These are phyloP conservation scores for Ogataea nonfermentans DNA, from an alignment of 805 yeast species.

Conservation along the genomic window DNA sequence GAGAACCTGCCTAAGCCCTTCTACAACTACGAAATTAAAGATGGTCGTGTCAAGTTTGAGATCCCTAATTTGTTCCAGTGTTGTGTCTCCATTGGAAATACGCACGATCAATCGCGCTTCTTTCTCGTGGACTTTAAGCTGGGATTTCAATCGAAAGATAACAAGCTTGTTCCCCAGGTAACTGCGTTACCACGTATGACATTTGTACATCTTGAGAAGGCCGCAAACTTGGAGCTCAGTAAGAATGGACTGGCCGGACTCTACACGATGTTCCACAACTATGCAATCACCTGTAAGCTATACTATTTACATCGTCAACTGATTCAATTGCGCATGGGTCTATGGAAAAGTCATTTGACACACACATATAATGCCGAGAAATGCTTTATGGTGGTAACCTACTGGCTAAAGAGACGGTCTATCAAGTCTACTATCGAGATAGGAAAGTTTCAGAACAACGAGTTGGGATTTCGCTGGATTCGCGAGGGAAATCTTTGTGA, in stretches of 20 bases:
- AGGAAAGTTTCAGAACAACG: constrained; percentile 48
- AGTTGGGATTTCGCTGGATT: constrained; percentile 59
- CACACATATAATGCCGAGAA: constrained; percentile 56
- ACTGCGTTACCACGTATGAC: constrained; percentile 33
- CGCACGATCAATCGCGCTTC: constrained; percentile 56
- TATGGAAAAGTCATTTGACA: constrained; percentile 61
- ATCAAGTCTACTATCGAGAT: constrained; percentile 58
- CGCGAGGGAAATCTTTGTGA: constrained; percentile 44
- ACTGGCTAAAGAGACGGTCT: constrained; percentile 59
- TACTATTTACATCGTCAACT: constrained; percentile 59
- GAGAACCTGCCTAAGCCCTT: constrained; percentile 64
- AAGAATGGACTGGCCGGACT: constrained; percentile 48
- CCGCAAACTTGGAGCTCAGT: constrained; percentile 52
- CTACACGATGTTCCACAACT: constrained; percentile 54
- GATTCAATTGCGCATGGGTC: constrained; percentile 44
- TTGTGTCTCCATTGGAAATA: constrained; percentile 73
- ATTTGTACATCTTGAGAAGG: constrained; percentile 47
- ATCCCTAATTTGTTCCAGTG: constrained; percentile 67
- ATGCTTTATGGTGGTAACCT: constrained; percentile 53
- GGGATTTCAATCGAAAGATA: constrained; percentile 47
- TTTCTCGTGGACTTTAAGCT: constrained; percentile 77
- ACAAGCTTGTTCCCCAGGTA: constrained; percentile 27
- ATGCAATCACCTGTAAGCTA: constrained; percentile 63
- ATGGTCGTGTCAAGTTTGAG: constrained; percentile 73
- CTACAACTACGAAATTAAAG: constrained; percentile 57